These are phyloP conservation scores for Lojkania enalia DNA, from an alignment of 2,329 filamentous ascomycete genomes.

Conservation along the genomic window DNA sequence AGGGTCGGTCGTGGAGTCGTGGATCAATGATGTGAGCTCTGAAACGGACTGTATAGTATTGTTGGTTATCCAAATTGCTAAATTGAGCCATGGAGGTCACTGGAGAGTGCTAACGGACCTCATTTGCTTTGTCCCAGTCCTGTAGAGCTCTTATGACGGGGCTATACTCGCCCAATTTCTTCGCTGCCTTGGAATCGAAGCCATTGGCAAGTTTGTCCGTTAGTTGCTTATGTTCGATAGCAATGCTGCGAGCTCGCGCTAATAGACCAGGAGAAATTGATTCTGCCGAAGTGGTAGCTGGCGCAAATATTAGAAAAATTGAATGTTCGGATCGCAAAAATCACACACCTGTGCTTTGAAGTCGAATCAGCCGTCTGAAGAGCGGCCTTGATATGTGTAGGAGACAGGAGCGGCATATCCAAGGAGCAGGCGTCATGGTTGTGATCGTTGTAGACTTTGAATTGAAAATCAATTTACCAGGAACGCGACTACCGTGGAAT, in stretches of 20 bases:
- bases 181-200: slow-evolving; percentile 61
- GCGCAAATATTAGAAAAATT: slow-evolving; percentile 14
- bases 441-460: slow-evolving; percentile 3
- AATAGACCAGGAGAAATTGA: slow-evolving; percentile 59
- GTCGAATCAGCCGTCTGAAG: slow-evolving; percentile 29
- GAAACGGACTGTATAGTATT: slow-evolving; percentile 51
- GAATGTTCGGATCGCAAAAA: neutral
- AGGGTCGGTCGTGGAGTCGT: slow-evolving; percentile 64
- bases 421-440: slow-evolving; percentile 46
- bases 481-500: slow-evolving; percentile 17
- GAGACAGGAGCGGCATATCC: slow-evolving; percentile 55
- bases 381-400: slow-evolving; percentile 42
- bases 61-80: neutral
- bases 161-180: slow-evolving; percentile 60
- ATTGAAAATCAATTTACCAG: slow-evolving; percentile 1
- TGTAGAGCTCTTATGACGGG: slow-evolving; percentile 56
- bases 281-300: slow-evolving; percentile 29
- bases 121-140: slow-evolving; percentile 61
- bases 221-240: slow-evolving; percentile 59
- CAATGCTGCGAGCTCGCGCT: slow-evolving; percentile 58
- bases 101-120: no score
- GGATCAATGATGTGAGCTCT: slow-evolving; percentile 76
- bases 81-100: neutral
- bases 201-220: slow-evolving; percentile 55
- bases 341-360: slow-evolving; percentile 33